Evolutionary conservation across 2,329 filamentous ascomycete species (phyloP).

Genomic region (Elsinoe fawcettii): DNA sequence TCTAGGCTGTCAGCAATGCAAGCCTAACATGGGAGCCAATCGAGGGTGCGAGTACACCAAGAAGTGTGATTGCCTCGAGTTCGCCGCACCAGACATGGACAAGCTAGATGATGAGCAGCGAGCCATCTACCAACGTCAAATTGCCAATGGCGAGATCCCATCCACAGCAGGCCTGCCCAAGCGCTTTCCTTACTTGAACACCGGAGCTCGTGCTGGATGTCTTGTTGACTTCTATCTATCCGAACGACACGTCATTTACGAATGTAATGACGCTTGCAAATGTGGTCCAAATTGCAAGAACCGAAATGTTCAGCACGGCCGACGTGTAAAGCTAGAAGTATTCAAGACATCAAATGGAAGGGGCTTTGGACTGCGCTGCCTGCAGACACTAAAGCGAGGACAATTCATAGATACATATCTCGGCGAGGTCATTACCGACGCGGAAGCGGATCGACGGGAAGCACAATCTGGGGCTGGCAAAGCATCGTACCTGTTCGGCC

Average conservation of each 20-base stretch:
- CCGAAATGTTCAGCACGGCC: constrained; percentile 66
- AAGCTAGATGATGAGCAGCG: constrained; percentile 26
- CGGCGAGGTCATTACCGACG: constrained; percentile 48
- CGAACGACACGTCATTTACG: constrained; percentile 55
- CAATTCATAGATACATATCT: constrained; percentile 77
- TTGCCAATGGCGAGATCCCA: constrained; percentile 4
- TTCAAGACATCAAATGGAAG: constrained; percentile 66
- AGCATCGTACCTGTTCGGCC: constrained; percentile 68
- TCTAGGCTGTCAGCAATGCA: constrained; percentile 59
- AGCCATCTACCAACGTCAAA: constrained; percentile 21
- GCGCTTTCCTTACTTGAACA: constrained; percentile 54
- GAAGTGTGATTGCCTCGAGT: constrained; percentile 61
- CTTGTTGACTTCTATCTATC: constrained; percentile 38
- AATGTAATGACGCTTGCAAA: constrained; percentile 65
- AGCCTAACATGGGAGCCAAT: constrained; percentile 43
- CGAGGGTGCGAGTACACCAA: constrained; percentile 55
- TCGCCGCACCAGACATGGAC: constrained; percentile 44
- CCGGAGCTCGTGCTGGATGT: constrained; percentile 28
- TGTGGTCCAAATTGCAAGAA: constrained; percentile 63
- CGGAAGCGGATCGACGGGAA: constrained; percentile 58
- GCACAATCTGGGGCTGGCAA: constrained; percentile 54
- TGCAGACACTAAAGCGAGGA: constrained; percentile 57
- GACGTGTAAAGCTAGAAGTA: constrained; percentile 64
- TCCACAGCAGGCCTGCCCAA: constrained; percentile 36
- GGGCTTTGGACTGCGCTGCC: constrained; percentile 69